Percentiles rank a stretch among this genome's conserved stretches.
Evolutionary conservation across 225 moss, liverwort and hornwort genomes (phyloP).

Genomic region (Asterella californica): DNA sequence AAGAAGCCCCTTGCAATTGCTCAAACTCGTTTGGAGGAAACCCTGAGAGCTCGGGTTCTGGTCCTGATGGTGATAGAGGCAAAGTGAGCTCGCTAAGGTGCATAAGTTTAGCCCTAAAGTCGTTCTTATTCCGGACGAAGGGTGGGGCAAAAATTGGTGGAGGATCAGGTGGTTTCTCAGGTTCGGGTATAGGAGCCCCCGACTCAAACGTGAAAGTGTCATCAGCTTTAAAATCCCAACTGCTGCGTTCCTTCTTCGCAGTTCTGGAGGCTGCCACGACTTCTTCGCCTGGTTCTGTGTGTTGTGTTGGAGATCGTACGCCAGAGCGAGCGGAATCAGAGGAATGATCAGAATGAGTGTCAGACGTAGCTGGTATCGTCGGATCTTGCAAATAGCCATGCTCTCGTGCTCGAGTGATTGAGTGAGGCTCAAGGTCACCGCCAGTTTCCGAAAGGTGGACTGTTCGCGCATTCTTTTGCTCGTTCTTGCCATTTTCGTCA

Average conservation of each 20-base stretch:
- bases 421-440: not conserved
- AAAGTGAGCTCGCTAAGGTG: slow-evolving; percentile 34
- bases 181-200: slow-evolving; percentile 28
- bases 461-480: not conserved
- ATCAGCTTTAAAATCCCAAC: slow-evolving; percentile 38
- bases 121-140: slow-evolving; percentile 19
- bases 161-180: slow-evolving; percentile 10
- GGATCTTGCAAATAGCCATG: not conserved
- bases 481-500: not conserved
- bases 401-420: not conserved
- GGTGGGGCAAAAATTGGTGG: slow-evolving; percentile 14
- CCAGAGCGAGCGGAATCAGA: too few species aligned
- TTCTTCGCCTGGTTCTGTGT: not conserved
- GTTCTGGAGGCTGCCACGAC: not conserved
- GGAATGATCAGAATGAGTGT: not conserved
- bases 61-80: slow-evolving; percentile 19
- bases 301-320: too few species aligned
- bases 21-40: not conserved
- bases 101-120: slow-evolving; percentile 26
- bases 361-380: not conserved
- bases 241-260: slow-evolving; percentile 24
- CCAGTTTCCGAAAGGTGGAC: not conserved
- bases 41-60: slow-evolving; percentile 2
- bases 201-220: slow-evolving; percentile 35
- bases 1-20: slow-evolving; percentile 9